phyloP scores from a whole-genome alignment of 805 yeast genomes.

The Candida nanaspora region DNA sequence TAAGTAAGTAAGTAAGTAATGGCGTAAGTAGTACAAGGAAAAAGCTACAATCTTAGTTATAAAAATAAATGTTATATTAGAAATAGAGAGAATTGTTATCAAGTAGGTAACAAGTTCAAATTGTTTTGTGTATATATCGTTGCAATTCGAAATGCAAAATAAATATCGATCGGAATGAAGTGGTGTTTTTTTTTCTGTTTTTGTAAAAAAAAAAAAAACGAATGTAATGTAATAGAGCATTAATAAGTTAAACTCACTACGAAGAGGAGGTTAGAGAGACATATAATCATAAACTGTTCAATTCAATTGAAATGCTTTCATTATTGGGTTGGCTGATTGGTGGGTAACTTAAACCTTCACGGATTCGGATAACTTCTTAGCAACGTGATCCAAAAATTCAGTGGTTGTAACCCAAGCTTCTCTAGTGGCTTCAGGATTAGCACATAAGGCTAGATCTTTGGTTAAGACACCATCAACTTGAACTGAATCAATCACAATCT shows the following conservation, averaged over 20 bases:
- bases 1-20: background rate
- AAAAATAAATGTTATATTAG: no score
- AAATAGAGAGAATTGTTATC: no score
- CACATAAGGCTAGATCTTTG: slow-evolving; percentile 65
- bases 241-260: no score
- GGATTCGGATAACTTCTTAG: slow-evolving; percentile 29
- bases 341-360: slow-evolving; percentile 8
- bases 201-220: background rate
- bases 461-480: slow-evolving; percentile 74
- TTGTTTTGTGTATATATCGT: background rate
- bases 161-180: background rate
- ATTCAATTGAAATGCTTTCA: slow-evolving; percentile 2
- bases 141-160: slow-evolving; percentile 1
- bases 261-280: no score
- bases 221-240: no score
- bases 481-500: slow-evolving; percentile 66
- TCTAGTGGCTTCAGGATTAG: slow-evolving; percentile 57
- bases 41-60: no score
- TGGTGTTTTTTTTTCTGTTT: background rate
- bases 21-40: no score
- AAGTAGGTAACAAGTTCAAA: no score
- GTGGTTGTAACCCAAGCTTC: slow-evolving; percentile 62
- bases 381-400: slow-evolving; percentile 74
- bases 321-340: no score
- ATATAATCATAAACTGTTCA: slow-evolving; percentile 2